A percentile compares a stretch with the other conserved stretches of the same genome.
These are phyloP conservation scores for Carex parvula DNA, from an alignment of 176 grass and related monocot species.

Conservation along the genomic window DNA sequence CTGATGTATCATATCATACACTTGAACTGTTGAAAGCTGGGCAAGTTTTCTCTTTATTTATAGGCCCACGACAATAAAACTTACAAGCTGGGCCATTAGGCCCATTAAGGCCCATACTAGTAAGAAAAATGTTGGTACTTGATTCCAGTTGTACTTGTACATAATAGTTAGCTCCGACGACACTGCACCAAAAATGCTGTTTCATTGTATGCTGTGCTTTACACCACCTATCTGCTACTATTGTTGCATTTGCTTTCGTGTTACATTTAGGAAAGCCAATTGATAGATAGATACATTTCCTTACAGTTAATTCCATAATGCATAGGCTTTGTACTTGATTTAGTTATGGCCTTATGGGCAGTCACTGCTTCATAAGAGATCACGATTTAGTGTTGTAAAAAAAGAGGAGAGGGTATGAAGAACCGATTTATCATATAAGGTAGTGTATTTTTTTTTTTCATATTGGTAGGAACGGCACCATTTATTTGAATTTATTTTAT, in stretches of 20 bases:
- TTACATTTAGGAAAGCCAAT: conserved; percentile 4
- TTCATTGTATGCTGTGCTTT: conserved; percentile 1
- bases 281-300: conserved; percentile 1
- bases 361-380: conserved; percentile 5
- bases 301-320: conserved; percentile 2
- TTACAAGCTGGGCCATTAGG: too few relatives aligned
- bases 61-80: background rate
- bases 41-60: background rate
- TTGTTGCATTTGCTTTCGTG: conserved; percentile 21
- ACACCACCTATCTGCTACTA: conserved; percentile 9
- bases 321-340: conserved; percentile 15
- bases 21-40: background rate
- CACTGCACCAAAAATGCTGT: background rate
- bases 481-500: background rate
- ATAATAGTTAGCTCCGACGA: too few relatives aligned
- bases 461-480: background rate
- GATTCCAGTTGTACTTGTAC: too few relatives aligned
- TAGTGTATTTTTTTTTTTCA: background rate
- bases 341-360: background rate
- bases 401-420: background rate
- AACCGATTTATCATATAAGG: background rate
- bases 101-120: too few relatives aligned
- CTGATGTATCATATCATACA: background rate
- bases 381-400: conserved; percentile 21
- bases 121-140: too few relatives aligned